Conservation (phyloP, 73 alveolate genomes). For the Stentor coeruleus region DNA sequence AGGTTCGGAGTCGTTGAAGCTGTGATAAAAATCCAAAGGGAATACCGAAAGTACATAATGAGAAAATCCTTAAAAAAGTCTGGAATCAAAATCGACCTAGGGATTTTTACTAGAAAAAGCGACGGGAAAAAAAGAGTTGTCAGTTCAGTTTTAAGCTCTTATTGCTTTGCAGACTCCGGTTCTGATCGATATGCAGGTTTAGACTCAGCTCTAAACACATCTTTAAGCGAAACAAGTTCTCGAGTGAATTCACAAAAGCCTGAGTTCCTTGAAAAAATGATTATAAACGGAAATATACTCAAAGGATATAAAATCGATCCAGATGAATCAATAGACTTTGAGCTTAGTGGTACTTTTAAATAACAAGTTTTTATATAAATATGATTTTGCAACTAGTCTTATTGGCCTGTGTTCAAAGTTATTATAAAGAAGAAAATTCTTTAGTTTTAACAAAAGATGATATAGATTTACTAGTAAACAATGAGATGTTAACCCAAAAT, state of each 20-base stretch:
- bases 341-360: neutral
- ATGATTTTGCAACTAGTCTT: too few relatives aligned
- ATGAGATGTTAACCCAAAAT: neutral
- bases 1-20: neutral
- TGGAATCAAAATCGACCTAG: neutral
- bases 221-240: neutral
- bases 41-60: neutral
- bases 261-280: neutral
- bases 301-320: neutral
- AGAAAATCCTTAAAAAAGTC: neutral
- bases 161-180: too few relatives aligned
- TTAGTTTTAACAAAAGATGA: neutral
- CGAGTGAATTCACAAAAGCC: too few relatives aligned
- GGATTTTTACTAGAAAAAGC: neutral
- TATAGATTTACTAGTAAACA: too few relatives aligned
- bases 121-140: neutral
- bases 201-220: neutral
- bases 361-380: too few relatives aligned
- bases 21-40: neutral
- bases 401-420: too few relatives aligned
- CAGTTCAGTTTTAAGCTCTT: too few relatives aligned
- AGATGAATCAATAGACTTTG: neutral
- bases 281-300: neutral
- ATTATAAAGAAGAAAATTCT: too few relatives aligned
- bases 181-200: too few relatives aligned